Base-by-base conservation (phyloP, 2,329 filamentous ascomycete species). In the Paecilomyces sp. region DNA sequence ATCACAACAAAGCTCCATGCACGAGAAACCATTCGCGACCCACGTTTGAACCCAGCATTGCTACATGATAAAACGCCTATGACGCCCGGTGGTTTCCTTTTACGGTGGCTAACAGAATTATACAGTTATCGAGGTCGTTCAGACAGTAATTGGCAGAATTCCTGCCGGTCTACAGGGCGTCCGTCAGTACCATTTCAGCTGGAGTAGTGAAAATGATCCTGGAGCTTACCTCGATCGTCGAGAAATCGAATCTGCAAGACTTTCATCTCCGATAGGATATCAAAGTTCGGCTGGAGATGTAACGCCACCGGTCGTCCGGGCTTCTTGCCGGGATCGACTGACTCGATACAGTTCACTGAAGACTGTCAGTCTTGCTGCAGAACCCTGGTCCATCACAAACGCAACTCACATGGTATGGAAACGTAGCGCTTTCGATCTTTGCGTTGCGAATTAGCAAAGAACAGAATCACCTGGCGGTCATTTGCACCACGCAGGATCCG, bases 391-490 rank as follows among this genome's bases (percentile, higher is more conserved):
- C 18, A 15, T 55, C 18, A 59, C 52, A 25, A 47, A 22, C 7
- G 34, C 18, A 4, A 58, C 70, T 60, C 64, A 76, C 74, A 56
- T 8, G 76, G 74, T 52, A 78, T 69, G 1, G 74, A 75, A 6
- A 77, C 68, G 56, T 78, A 78, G 63, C 72, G 69, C 58, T 77
- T 78, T 9, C 70, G 64, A 50, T 75, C 73, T 31, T 68, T 72
- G 8, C 75, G 71, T 52, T 77, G 75, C 0, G 75, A 77, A 63
- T 78, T 78, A 5, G 75, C 73, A 61, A 78, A 77, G 57, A 72
- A 76, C 2, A 77, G 36, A 55, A 77, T 69, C 1, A 73, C 70
- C 13, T 71, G 67, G 58, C 68, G 70, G 34, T 73, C 73, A 25
- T 72, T 76, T 1, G 64, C 61, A 1, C 70, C 72, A 1, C 72